Evolutionary conservation across 768 basidiomycete species (phyloP).

Genomic region (Paxillus involutus): DNA sequence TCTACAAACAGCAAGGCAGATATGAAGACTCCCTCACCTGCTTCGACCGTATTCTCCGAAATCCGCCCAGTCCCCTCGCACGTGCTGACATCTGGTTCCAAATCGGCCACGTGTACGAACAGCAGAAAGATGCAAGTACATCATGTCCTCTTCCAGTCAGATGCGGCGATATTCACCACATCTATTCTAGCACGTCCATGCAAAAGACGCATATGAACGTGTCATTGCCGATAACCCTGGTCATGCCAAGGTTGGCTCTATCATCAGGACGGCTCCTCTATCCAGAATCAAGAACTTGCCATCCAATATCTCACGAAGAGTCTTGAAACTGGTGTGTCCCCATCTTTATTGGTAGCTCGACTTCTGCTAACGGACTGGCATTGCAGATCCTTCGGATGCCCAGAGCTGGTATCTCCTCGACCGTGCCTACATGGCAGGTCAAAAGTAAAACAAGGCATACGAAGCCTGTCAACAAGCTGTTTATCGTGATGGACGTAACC

Average conservation of each 20-base stretch:
- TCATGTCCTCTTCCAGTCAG: background rate
- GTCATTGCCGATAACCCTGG: constrained; percentile 93
- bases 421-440: constrained; percentile 97
- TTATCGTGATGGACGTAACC: constrained; percentile 98
- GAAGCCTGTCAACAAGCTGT: constrained; percentile 99
- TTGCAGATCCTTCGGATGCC: constrained; percentile 84
- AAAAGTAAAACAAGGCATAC: constrained; percentile 99
- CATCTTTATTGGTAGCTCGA: background rate
- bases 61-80: too few species aligned
- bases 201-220: constrained; percentile 94
- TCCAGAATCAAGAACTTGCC: constrained; percentile 94
- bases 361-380: constrained; percentile 1
- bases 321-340: constrained; percentile 84
- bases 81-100: too few species aligned
- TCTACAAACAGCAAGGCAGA: too few species aligned
- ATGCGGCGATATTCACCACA: constrained; percentile 12
- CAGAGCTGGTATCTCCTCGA: constrained; percentile 99
- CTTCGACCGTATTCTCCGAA: too few species aligned
- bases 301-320: too few species aligned
- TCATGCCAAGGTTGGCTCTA: constrained; percentile 97
- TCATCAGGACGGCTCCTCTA: constrained; percentile 93
- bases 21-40: too few species aligned
- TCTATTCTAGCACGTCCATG: constrained; percentile 68
- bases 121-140: constrained; percentile 85
- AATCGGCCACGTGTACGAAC: too few species aligned